These are phyloP conservation scores for Diaporthe vaccinii DNA, from an alignment of 2,329 filamentous ascomycete species.

Conservation along the genomic window DNA sequence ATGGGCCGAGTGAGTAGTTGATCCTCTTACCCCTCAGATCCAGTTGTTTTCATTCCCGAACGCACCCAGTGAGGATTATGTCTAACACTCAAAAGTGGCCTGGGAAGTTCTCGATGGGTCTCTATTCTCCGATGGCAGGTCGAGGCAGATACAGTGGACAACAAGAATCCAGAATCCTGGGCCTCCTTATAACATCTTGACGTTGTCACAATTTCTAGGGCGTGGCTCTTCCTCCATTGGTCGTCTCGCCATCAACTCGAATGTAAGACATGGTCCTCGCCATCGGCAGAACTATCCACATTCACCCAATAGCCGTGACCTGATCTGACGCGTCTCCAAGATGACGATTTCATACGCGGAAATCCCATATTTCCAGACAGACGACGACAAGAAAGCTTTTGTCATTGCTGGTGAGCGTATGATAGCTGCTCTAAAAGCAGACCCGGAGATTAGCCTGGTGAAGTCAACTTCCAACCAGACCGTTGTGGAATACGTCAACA, in stretches of 20 bases:
- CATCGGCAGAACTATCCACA: not conserved
- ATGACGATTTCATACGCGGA: slow-evolving; percentile 18
- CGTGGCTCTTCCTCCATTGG: slow-evolving; percentile 6
- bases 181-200: not conserved
- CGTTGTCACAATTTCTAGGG: not conserved
- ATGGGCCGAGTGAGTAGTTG: not conserved
- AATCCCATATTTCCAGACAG: slow-evolving; percentile 2
- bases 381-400: slow-evolving; percentile 11
- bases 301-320: too few species aligned
- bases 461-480: slow-evolving; percentile 14
- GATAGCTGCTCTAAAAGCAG: not conserved
- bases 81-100: not conserved
- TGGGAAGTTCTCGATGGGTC: slow-evolving; percentile 11
- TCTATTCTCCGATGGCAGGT: slow-evolving; percentile 5
- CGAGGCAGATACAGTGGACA: slow-evolving; percentile 22
- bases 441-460: not conserved
- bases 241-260: not conserved
- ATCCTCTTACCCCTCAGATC: not conserved
- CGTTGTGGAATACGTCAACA: slow-evolving; percentile 8
- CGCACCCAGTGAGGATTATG: too few species aligned
- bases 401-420: not conserved
- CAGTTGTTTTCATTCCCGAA: not conserved
- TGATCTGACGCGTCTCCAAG: not conserved
- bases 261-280: not conserved
- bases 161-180: slow-evolving; percentile 5